A percentile compares a stretch with the other conserved stretches of the same genome.
phyloP scores from a whole-genome alignment of 768 basidiomycete species.

The Rhizopogon vulgaris region DNA sequence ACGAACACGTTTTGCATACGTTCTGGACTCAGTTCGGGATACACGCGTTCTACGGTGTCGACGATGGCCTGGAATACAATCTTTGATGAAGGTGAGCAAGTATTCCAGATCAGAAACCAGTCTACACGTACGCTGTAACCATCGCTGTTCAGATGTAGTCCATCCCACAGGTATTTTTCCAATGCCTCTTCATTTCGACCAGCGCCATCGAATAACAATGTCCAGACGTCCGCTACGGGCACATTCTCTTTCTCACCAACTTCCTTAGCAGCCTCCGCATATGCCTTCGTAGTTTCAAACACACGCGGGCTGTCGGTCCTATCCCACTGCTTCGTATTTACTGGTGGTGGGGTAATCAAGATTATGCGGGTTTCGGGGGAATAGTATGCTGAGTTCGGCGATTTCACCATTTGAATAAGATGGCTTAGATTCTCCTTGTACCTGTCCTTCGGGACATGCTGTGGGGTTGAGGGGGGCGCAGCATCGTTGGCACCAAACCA shows the following conservation, averaged over 20 bases:
- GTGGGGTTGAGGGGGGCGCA: slow-evolving; percentile 52
- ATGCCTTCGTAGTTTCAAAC: slow-evolving; percentile 56
- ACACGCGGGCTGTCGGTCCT: slow-evolving; percentile 29
- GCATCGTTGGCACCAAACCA: slow-evolving; percentile 95
- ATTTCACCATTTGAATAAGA: slow-evolving; percentile 58
- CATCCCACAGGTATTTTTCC: slow-evolving; percentile 56
- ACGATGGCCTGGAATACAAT: slow-evolving; percentile 61
- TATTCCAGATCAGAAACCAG: neutral
- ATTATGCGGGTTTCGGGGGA: slow-evolving; percentile 71
- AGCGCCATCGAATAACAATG: slow-evolving; percentile 64
- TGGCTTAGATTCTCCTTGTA: slow-evolving; percentile 60
- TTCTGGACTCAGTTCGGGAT: slow-evolving; percentile 55
- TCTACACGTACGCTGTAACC: slow-evolving; percentile 62
- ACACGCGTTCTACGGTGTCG: slow-evolving; percentile 45
- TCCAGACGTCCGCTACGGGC: slow-evolving; percentile 72
- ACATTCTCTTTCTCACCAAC: slow-evolving; percentile 52
- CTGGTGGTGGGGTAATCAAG: slow-evolving; percentile 81
- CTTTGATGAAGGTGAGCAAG: slow-evolving; percentile 30
- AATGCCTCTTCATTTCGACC: slow-evolving; percentile 52
- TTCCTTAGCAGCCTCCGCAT: slow-evolving; percentile 64
- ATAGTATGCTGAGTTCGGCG: slow-evolving; percentile 56
- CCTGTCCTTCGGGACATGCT: slow-evolving; percentile 68
- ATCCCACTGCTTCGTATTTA: slow-evolving; percentile 56
- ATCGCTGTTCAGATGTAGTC: slow-evolving; percentile 69
- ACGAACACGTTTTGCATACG: slow-evolving; percentile 57